Conservation (phyloP, 108 stramenopile species). For the Pseudonitzschia multistriata region DNA sequence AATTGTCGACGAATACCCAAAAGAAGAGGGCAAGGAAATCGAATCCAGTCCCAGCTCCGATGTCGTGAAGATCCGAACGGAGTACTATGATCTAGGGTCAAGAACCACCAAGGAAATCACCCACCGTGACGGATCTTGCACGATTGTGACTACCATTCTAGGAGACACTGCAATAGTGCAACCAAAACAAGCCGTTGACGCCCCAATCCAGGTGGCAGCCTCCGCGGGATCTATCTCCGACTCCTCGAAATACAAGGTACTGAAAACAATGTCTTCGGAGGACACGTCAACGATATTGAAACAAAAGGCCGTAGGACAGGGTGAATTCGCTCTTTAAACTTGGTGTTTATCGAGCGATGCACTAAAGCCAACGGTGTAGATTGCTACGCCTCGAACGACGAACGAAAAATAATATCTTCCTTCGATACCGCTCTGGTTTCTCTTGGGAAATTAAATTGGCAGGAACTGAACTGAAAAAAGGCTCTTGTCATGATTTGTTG, state of each 20-base stretch:
- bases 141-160: slow-evolving; percentile 27
- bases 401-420: too few relatives aligned
- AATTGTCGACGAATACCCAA: slow-evolving; percentile 39
- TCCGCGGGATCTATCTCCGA: slow-evolving; percentile 5
- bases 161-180: not conserved
- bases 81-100: slow-evolving; percentile 29
- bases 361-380: too few relatives aligned
- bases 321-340: not conserved
- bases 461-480: too few relatives aligned
- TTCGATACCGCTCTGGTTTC: too few relatives aligned
- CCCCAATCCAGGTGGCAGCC: not conserved
- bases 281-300: not conserved
- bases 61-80: slow-evolving; percentile 30
- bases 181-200: not conserved
- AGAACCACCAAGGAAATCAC: slow-evolving; percentile 23
- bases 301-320: not conserved
- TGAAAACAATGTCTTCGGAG: not conserved
- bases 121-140: slow-evolving; percentile 27
- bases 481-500: too few relatives aligned
- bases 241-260: slow-evolving; percentile 8
- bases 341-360: too few relatives aligned
- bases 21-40: not conserved
- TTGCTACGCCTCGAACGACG: too few relatives aligned
- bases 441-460: too few relatives aligned
- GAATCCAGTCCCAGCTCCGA: slow-evolving; percentile 7